Evolutionary conservation across 2,329 filamentous ascomycete genomes (phyloP).

Genomic region (Ophiostoma novo-ulmi): DNA sequence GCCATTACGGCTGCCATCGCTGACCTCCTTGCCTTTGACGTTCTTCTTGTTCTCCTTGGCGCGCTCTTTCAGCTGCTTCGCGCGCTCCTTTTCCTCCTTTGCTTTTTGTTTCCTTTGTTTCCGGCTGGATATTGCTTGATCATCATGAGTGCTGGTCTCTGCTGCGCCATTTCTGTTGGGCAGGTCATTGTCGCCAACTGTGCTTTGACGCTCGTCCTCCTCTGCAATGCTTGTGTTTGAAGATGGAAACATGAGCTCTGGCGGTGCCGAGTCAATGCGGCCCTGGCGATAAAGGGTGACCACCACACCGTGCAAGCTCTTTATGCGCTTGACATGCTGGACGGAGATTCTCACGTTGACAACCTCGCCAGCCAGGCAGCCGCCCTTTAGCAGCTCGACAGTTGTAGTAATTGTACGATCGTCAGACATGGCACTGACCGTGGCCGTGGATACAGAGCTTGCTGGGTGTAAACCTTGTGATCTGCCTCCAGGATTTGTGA

Average conservation of each 20-base stretch:
- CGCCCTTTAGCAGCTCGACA: constrained; percentile 74
- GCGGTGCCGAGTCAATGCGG: constrained; percentile 72
- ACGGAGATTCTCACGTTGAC: constrained; percentile 76
- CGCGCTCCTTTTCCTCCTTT: constrained; percentile 19
- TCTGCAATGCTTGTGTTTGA: constrained; percentile 20
- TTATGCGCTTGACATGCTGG: constrained; percentile 81
- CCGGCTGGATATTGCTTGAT: neutral
- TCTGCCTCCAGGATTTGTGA: constrained; percentile 7
- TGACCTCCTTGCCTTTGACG: constrained; percentile 10
- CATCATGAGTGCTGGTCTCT: neutral
- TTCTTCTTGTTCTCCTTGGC: constrained; percentile 13
- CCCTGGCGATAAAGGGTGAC: constrained; percentile 88
- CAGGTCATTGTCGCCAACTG: neutral
- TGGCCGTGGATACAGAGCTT: neutral
- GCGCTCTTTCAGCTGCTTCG: constrained; percentile 18
- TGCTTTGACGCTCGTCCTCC: constrained; percentile 8
- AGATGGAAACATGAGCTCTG: constrained; percentile 42
- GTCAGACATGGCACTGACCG: constrained; percentile 43
- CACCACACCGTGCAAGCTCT: constrained; percentile 88
- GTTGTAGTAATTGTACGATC: constrained; percentile 81
- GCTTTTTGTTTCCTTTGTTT: constrained; percentile 31
- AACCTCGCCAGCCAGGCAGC: constrained; percentile 78
- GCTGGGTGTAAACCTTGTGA: neutral
- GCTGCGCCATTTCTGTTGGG: neutral
- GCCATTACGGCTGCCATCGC: constrained; percentile 11